Evolutionary conservation across 139 green algal species (phyloP), one percentile per base, ranked within the genome.

Genomic region (Chlorella vulgaris): DNA sequence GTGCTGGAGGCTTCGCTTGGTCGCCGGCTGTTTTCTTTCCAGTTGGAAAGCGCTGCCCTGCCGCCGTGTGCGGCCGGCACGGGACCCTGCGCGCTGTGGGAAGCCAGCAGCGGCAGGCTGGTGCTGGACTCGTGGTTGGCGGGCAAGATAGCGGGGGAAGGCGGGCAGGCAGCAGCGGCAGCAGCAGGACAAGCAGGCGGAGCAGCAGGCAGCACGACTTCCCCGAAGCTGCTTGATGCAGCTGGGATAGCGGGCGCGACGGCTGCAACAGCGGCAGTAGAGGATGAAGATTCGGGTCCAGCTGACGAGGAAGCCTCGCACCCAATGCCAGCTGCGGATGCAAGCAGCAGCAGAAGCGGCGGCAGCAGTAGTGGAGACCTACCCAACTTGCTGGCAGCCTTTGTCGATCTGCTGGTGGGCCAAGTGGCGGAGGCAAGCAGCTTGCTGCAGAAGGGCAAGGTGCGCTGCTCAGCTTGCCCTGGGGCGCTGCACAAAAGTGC

Each of bases 21-120:
- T 1, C 65, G 69, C 40, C 38, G 67, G 15, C 61, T 89, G 58
- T 81, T 80, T 47, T 40, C 83, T 28, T 83, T 89, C 51, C 21
- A 40, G 47, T n/a, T 89, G 26, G 65, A 80, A 7, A 31, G 31
- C 0, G 78, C 76, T 1, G 7, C 53, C 0, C 22, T 78, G 22
- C 51, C 65, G 40, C 21, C 36, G 1, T 84, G 74, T 35, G 22
- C 13, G 28, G 4, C 51, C 6, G 62, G 61, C 28, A 29, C 6
- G 8, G 85, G 77, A 0, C 81, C 85, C 2, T 88, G 71, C 33
- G 83, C 73, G 2, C 50, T 89, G 7, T 88, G 85, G 78, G 83
- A 89, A 55, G 83, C 79, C 31, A 76, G 62, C 55, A 76, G 51
- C 28, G 85, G 85, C 69, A 53, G 69, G 53, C 26, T 87, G 33